phyloP scores from a whole-genome alignment of 495 filamentous ascomycete species.

The Staphylotrichum tortipilum region DNA sequence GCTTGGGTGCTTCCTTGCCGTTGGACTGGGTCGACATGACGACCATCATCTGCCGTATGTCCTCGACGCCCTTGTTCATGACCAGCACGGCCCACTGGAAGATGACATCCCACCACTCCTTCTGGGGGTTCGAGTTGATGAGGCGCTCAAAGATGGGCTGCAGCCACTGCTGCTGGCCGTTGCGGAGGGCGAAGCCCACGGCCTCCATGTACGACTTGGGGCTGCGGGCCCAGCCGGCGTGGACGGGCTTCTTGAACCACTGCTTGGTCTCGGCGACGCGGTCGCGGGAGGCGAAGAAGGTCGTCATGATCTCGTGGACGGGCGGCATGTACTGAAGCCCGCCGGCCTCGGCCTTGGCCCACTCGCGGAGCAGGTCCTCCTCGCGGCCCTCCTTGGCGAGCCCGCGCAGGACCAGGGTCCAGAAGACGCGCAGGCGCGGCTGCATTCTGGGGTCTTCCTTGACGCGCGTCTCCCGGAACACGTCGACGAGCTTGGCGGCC shows the following conservation, averaged over 20 bases:
- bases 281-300: slow-evolving; percentile 42
- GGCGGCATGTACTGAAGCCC: slow-evolving; percentile 26
- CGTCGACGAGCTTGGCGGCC: slow-evolving; percentile 43
- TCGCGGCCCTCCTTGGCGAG: slow-evolving; percentile 57
- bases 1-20: slow-evolving; percentile 32
- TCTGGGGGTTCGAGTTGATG: slow-evolving; percentile 35
- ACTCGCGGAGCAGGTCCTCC: slow-evolving; percentile 40
- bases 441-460: slow-evolving; percentile 17
- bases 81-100: slow-evolving; percentile 66
- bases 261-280: slow-evolving; percentile 46
- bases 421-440: slow-evolving; percentile 35
- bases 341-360: slow-evolving; percentile 22
- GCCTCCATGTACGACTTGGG: slow-evolving; percentile 41
- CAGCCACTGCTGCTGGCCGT: slow-evolving; percentile 55
- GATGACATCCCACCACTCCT: slow-evolving; percentile 57
- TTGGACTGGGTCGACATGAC: slow-evolving; percentile 42
- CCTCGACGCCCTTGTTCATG: slow-evolving; percentile 59
- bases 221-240: slow-evolving; percentile 31
- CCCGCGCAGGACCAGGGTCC: slow-evolving; percentile 54
- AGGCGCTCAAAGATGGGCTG: slow-evolving; percentile 53
- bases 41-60: slow-evolving; percentile 58
- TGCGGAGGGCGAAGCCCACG: slow-evolving; percentile 41
- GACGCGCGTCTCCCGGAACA: slow-evolving; percentile 26
- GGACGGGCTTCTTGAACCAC: slow-evolving; percentile 58
- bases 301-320: slow-evolving; percentile 43